Evolutionary conservation across 305 asterid genomes (phyloP).

Genomic region (Fraxinus platypoda): DNA sequence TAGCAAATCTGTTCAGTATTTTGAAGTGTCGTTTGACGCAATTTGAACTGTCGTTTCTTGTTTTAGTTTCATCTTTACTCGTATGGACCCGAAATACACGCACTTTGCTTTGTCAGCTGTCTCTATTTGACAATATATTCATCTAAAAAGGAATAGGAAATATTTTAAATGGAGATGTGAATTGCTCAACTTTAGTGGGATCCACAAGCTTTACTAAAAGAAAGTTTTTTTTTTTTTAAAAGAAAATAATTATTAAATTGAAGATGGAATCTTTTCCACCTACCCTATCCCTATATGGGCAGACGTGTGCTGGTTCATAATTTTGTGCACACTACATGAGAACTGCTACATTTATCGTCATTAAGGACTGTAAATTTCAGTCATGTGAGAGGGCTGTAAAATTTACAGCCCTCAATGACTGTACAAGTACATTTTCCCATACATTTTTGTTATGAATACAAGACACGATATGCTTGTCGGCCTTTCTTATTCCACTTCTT

Average conservation of each 20-base stretch:
- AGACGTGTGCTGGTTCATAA: background rate
- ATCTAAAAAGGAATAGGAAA: background rate
- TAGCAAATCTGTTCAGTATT: background rate
- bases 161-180: background rate
- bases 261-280: slow-evolving; percentile 28
- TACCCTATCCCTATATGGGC: background rate
- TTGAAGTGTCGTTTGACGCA: background rate
- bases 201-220: slow-evolving; percentile 19
- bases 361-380: too few species aligned
- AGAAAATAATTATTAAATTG: background rate
- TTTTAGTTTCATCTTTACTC: background rate
- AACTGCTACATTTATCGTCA: too few species aligned
- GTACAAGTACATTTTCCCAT: too few species aligned
- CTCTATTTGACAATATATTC: background rate
- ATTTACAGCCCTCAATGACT: too few species aligned
- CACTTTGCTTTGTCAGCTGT: background rate
- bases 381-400: too few species aligned
- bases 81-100: background rate
- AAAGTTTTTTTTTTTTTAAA: background rate
- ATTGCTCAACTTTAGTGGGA: slow-evolving; percentile 27
- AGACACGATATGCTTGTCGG: background rate
- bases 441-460: background rate
- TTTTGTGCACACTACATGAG: background rate
- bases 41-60: background rate
- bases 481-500: background rate